phyloP scores from a whole-genome alignment of 345 rosid genomes.

The Psidium friedrichsthalianum region DNA sequence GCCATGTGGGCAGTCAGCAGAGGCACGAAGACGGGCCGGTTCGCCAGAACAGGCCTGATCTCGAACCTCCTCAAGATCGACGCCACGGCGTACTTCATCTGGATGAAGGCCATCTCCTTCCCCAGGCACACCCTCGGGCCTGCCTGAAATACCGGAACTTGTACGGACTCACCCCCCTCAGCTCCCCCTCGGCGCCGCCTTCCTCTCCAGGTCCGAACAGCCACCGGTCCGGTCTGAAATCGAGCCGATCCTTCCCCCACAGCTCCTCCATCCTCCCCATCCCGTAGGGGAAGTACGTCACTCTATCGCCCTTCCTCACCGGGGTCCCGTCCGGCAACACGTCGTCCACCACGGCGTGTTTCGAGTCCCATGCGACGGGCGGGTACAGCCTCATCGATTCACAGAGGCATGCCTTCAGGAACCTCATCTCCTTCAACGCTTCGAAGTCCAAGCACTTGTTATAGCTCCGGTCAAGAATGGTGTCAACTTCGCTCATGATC shows the following conservation, averaged over 20 bases:
- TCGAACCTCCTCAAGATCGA: conserved; percentile 41
- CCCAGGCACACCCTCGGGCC: conserved; percentile 80
- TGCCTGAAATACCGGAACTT: conserved; percentile 53
- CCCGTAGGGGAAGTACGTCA: conserved; percentile 52
- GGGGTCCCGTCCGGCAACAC: conserved; percentile 61
- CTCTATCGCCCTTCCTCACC: conserved; percentile 42
- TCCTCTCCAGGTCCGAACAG: conserved; percentile 6
- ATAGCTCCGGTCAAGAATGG: neutral
- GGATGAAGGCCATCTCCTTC: conserved; percentile 68
- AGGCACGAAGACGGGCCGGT: conserved; percentile 45
- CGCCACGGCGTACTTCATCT: conserved; percentile 57
- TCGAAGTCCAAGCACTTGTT: conserved; percentile 9
- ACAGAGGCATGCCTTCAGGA: conserved; percentile 53
- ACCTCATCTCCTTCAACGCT: conserved; percentile 40
- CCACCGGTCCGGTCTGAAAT: conserved; percentile 75
- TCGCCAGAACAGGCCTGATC: conserved; percentile 20
- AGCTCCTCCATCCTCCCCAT: conserved; percentile 62
- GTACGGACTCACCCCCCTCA: conserved; percentile 31
- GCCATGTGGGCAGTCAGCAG: conserved; percentile 61
- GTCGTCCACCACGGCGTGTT: conserved; percentile 26
- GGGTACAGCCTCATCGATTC: conserved; percentile 68
- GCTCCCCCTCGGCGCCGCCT: conserved; percentile 23
- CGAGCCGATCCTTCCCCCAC: conserved; percentile 55
- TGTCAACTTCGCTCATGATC: conserved; percentile 23
- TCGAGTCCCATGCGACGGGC: conserved; percentile 44